Conservation (phyloP, 805 yeast genomes). For the Kazachstania africana region DNA sequence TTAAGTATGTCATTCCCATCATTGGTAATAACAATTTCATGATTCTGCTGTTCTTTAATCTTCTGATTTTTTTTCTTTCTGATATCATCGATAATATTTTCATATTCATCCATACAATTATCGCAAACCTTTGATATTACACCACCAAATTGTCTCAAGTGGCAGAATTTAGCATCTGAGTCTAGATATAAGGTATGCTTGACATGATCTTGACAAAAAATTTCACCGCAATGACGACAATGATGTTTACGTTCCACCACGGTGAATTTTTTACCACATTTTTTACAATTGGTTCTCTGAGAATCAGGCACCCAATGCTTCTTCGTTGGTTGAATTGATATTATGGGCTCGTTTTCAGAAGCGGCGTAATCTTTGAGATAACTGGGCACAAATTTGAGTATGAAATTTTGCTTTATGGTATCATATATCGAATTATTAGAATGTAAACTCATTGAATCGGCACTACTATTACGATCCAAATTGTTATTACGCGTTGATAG, state of each 20-base stretch:
- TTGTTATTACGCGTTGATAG: not conserved
- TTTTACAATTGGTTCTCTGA: slow-evolving; percentile 48
- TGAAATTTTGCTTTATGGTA: not conserved
- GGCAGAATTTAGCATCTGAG: slow-evolving; percentile 41
- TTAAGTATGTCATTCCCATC: slow-evolving; percentile 3
- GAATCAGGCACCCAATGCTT: slow-evolving; percentile 70
- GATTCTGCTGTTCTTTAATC: slow-evolving; percentile 1
- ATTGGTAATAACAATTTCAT: slow-evolving; percentile 2
- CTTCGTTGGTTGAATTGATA: no score
- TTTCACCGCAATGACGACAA: slow-evolving; percentile 77
- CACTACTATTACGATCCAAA: not conserved
- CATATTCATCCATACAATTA: slow-evolving; percentile 51
- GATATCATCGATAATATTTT: slow-evolving; percentile 31
- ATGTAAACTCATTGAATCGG: not conserved
- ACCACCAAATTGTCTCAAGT: slow-evolving; percentile 25
- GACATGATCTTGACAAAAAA: slow-evolving; percentile 62
- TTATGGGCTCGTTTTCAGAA: slow-evolving; percentile 16
- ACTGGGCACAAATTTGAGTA: no score
- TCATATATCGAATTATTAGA: not conserved
- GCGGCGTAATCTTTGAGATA: no score
- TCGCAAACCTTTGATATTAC: slow-evolving; percentile 59
- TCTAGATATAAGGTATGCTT: slow-evolving; percentile 44
- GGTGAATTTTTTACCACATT: slow-evolving; percentile 60
- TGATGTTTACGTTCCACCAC: slow-evolving; percentile 74
- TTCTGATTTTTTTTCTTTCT: slow-evolving; percentile 2